Base-by-base conservation (phyloP, 371 early-diverging fungal species). In the Mortierella sp. region DNA sequence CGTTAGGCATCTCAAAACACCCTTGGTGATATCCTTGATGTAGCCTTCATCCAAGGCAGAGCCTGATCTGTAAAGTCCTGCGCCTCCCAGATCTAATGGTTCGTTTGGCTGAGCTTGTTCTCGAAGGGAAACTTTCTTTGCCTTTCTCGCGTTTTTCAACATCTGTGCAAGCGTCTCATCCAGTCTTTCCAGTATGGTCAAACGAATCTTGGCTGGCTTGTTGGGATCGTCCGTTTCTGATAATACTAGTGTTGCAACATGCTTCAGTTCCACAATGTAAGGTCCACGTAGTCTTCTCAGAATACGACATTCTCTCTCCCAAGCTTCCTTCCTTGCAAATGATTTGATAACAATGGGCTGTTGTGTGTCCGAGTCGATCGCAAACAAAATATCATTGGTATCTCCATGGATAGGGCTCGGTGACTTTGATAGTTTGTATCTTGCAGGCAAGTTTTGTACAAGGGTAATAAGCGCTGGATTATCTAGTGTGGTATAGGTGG, bases 331-430 rank as follows among this genome's bases (percentile, higher is more conserved):
- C 26, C 73, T 53, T 2, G 64, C 56, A 55, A 78, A 78, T 5
- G 79, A 78, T 29, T 78, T 78, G 37, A 78, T 69, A 15, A 72
- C 79, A 58, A 78, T 78, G 4, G 79, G 79, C 31, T 69, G 79
- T 22, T 78, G 79, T 6, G 79, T 78, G 19, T 78, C 79, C 10
- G 73, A 62, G 29, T 78, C 79, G 17, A 78, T 61, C 3, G 79
- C 79, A 37, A 70, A 78, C 12, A 78, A 47, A 35, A 78, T 78
- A 26, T 78, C 73, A 26, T 78, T 78, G 32, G 29, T 31, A 19
- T 55, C 59, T 17, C 79, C 79, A 47, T 72, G 79, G 10, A 78
- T 78, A 3, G 79, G 79, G 17, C 58, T 61, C 1, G 79, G 79
- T 10, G 70, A 78, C n/a, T 72, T 68, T 7, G 79, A 65, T 6